Conservation (phyloP, 495 filamentous ascomycete genomes). For the Hypoxylon lenormandii region DNA sequence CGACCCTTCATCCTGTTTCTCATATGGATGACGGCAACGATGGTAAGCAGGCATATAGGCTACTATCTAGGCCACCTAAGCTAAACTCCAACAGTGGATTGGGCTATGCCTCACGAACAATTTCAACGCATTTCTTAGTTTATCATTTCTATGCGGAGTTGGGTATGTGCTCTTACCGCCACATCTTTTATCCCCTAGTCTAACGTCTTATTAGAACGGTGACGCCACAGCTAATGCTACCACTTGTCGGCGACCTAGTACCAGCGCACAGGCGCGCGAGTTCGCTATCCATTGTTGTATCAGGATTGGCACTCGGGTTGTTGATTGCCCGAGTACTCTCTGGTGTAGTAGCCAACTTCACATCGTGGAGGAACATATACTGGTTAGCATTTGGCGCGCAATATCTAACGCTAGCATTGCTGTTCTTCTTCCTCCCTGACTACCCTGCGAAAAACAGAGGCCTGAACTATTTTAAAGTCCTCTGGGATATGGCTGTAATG, state of each 20-base stretch:
- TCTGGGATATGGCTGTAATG: slow-evolving; percentile 71
- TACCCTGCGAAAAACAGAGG: slow-evolving; percentile 77
- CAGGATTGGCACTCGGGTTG: slow-evolving; percentile 76
- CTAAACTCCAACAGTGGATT: slow-evolving; percentile 61
- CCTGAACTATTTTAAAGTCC: slow-evolving; percentile 72
- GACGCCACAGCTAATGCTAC: slow-evolving; percentile 83
- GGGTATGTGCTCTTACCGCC: slow-evolving; percentile 35
- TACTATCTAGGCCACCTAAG: neutral
- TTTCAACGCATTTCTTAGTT: slow-evolving; percentile 71
- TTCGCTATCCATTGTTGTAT: slow-evolving; percentile 75
- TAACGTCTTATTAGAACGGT: slow-evolving; percentile 66
- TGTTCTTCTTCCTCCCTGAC: slow-evolving; percentile 80
- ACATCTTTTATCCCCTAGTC: slow-evolving; percentile 1
- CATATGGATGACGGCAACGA: slow-evolving; percentile 72
- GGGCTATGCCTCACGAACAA: slow-evolving; percentile 74
- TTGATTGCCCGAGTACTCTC: slow-evolving; percentile 78
- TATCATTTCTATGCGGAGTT: slow-evolving; percentile 74
- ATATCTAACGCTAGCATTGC: slow-evolving; percentile 70
- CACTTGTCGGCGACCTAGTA: slow-evolving; percentile 79
- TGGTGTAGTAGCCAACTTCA: slow-evolving; percentile 76
- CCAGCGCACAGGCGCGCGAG: slow-evolving; percentile 73
- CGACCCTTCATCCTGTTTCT: slow-evolving; percentile 75
- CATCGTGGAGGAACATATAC: slow-evolving; percentile 78
- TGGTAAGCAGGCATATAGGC: slow-evolving; percentile 58
- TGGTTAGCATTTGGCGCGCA: slow-evolving; percentile 80